Conservation (phyloP, 192 early-diverging fungal species). For the Umbelopsis isabellina region DNA sequence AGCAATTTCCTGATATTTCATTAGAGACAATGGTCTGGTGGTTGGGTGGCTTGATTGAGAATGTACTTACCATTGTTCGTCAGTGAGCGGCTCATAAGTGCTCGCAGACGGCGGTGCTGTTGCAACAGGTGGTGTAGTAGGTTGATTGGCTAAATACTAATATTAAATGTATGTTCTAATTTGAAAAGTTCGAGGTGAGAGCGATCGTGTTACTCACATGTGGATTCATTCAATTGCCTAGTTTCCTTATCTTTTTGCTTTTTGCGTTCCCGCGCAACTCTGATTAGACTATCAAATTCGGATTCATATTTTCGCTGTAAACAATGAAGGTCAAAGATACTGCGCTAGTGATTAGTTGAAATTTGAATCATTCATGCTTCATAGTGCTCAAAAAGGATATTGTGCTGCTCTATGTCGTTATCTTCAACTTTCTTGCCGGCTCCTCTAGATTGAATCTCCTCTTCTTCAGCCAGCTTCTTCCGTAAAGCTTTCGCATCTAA, state of each 20-base stretch:
- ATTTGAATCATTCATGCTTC: neutral
- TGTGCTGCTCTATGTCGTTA: neutral
- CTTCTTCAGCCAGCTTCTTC: neutral
- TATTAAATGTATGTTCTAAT: too few species aligned
- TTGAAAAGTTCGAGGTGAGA: neutral
- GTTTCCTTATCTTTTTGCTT: neutral
- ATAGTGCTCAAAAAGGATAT: conserved; percentile 13
- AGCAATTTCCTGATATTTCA: neutral
- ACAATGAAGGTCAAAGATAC: conserved; percentile 18
- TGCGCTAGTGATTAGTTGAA: neutral
- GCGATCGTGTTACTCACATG: neutral
- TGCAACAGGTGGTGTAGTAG: too few species aligned
- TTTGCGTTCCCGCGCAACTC: neutral
- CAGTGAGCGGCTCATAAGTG: too few species aligned
- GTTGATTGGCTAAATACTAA: too few species aligned
- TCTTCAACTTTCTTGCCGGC: neutral
- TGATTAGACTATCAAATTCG: conserved; percentile 15
- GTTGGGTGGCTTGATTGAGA: too few species aligned
- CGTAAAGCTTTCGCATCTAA: neutral
- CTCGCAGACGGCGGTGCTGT: too few species aligned
- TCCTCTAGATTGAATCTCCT: neutral
- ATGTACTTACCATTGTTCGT: too few species aligned
- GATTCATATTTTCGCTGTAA: conserved; percentile 28
- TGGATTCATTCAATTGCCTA: neutral
- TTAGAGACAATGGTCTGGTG: too few species aligned